Evolutionary conservation across 352 stramenopile genomes (phyloP), one percentile per base, ranked within the genome.

Genomic region (Phytopythium aichiense): DNA sequence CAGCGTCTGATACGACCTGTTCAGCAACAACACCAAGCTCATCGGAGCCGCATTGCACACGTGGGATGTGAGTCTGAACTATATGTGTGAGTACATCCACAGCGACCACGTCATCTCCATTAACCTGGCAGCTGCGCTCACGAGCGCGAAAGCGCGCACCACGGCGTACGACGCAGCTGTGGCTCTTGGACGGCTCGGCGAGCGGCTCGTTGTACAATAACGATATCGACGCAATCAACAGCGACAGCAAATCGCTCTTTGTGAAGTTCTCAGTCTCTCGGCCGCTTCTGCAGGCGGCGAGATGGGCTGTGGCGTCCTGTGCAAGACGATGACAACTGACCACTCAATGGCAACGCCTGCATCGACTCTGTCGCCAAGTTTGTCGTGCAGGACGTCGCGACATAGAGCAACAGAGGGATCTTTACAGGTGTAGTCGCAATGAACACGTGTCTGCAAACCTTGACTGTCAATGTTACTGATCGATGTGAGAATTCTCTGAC

Each of bases 1-100:
- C 0, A 76, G 76, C 8, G 63, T 69, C 31, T 90, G 81, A 76
- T 90, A 80, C 63, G 68, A 86, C 58, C 61, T 88, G 28, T 87
- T 87, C n/a, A 65, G 75, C 33, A 65, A 77, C 61, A 77, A 80
- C 63, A 70, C 78, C 38, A 51, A 57, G 20, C 53, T 77, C 6
- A 48, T 67, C 18, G 75, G 60, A 28, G 77, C 75, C 33, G 52
- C 61, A 31, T 63, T 46, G 11, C 48, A 72, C 15, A 75, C 66
- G 7, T 73, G 65, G 45, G 22, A 61, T 4, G 76, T 78, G 50
- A 83, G 65, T 48, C 48, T 90, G 22, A 79, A 86, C 43, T 74
- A 84, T 30, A 84, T 90, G 72, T 78, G 72, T 0, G 69, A 88
- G 54, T 69, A 77, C 48, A 71, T 90, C 51, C 71, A 71, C 16